Percentiles rank a stretch among this genome's conserved stretches.
Conservation (phyloP, 352 stramenopile species). For the Pythium vanterpoolii region DNA sequence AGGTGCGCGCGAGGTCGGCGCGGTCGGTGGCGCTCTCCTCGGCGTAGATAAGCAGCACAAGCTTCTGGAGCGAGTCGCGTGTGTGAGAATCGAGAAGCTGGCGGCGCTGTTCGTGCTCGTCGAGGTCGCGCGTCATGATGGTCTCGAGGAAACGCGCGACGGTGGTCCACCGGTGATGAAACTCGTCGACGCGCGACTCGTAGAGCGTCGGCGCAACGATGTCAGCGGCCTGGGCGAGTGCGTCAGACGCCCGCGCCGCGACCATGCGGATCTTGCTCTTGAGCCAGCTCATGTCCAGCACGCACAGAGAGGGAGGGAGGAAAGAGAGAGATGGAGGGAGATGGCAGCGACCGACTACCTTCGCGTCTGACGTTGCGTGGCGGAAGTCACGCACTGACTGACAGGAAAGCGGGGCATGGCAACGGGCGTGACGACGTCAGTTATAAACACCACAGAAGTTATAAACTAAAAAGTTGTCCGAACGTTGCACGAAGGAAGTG, state of each 20-base stretch:
- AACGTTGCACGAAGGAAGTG: slow-evolving; percentile 22
- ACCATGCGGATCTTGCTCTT: slow-evolving; percentile 78
- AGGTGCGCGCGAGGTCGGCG: slow-evolving; percentile 49
- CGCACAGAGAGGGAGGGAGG: not conserved
- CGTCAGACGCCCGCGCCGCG: slow-evolving; percentile 65
- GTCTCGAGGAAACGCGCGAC: slow-evolving; percentile 78
- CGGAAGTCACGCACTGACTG: not conserved
- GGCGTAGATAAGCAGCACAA: slow-evolving; percentile 84
- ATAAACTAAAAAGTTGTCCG: slow-evolving; percentile 6
- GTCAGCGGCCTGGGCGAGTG: slow-evolving; percentile 71
- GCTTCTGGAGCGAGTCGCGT: slow-evolving; percentile 77
- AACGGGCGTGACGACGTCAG: not conserved
- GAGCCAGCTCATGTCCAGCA: slow-evolving; percentile 50
- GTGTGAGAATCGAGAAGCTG: slow-evolving; percentile 78
- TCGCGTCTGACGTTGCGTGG: not conserved
- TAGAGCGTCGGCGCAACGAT: slow-evolving; percentile 79
- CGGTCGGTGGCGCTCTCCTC: slow-evolving; percentile 78
- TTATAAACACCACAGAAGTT: not conserved
- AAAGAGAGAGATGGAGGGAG: not conserved
- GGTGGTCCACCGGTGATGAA: slow-evolving; percentile 80
- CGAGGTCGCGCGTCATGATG: slow-evolving; percentile 58
- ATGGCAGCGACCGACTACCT: not conserved
- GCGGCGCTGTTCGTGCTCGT: slow-evolving; percentile 66
- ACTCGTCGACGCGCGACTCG: slow-evolving; percentile 80
- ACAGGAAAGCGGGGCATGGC: not conserved